Percentiles rank a stretch among this genome's conserved stretches.
Evolutionary conservation across 805 yeast species (phyloP).

Genomic region (Wickerhamiella galacta): DNA sequence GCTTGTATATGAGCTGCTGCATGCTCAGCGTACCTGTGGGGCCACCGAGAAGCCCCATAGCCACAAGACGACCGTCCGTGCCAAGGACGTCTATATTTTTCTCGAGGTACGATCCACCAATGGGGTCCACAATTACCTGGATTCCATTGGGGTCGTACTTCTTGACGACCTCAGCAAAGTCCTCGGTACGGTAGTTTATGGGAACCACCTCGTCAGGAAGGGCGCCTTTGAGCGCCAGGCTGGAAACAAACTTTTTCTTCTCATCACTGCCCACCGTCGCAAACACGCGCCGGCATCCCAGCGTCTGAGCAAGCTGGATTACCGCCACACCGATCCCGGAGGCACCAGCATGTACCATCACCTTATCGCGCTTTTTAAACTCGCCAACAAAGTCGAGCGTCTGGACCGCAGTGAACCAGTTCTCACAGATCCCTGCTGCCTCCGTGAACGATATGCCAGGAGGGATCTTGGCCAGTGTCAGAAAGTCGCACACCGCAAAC

Average conservation of each 20-base stretch:
- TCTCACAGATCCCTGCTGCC: slow-evolving; percentile 23
- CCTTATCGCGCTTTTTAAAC: slow-evolving; percentile 16
- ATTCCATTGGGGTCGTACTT: slow-evolving; percentile 17
- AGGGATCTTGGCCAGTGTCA: slow-evolving; percentile 17
- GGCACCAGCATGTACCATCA: slow-evolving; percentile 24
- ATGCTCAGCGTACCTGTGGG: slow-evolving; percentile 10
- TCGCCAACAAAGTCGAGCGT: slow-evolving; percentile 18
- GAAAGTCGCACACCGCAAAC: slow-evolving; percentile 18
- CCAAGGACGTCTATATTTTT: slow-evolving; percentile 14
- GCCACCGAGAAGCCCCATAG: slow-evolving; percentile 17
- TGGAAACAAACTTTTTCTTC: slow-evolving; percentile 14
- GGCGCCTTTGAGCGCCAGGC: slow-evolving; percentile 11
- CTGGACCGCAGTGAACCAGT: slow-evolving; percentile 25
- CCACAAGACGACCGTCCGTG: slow-evolving; percentile 18
- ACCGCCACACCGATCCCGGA: slow-evolving; percentile 23
- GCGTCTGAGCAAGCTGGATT: slow-evolving; percentile 23
- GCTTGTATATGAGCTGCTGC: slow-evolving; percentile 14
- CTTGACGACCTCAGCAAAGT: slow-evolving; percentile 13
- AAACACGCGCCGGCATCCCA: slow-evolving; percentile 22
- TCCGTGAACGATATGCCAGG: slow-evolving; percentile 11
- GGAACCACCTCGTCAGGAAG: slow-evolving; percentile 16
- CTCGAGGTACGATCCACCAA: slow-evolving; percentile 16
- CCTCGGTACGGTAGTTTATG: slow-evolving; percentile 16
- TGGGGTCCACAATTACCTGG: slow-evolving; percentile 20
- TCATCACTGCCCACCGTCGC: slow-evolving; percentile 20